Evolutionary conservation across 257 asterid species (phyloP), one percentile per base, ranked within the genome.

Genomic region (Nicotiana knightiana): DNA sequence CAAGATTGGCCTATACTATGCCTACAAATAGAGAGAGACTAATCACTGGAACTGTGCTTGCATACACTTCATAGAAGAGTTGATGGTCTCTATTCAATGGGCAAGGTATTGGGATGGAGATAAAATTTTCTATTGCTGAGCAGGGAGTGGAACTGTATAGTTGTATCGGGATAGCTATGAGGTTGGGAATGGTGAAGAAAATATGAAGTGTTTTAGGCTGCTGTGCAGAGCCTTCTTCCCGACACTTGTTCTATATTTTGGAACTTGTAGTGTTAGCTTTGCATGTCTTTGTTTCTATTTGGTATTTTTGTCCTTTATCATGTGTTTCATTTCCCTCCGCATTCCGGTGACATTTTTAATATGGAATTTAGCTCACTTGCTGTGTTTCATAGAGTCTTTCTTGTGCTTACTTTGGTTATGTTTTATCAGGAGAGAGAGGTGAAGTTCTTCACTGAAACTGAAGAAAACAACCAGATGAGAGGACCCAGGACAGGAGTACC

Each of bases 401-500:
- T 73, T 53, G 6, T 63, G 73, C 33, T 70, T 37, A 24, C 57
- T 78, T 48, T 73, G 9, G 39, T 26, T 73, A 16, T 53, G 68
- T n/a, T 81, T 24, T 64, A 51, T 77, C 86, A 96, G 99, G 99
- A 94, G 92, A 88, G 99, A 83, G 97, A 94, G 83, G 99, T 96
- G 90, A 94, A 96, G 93, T 96, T 96, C 83, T 96, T 96, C 91
- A 91, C 99, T 2, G 99, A 96, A 89, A 96, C 99, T 0, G 99
- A 96, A 85, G 98, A 96, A 87, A 96, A 94, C 92, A 96, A 96
- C 90, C 99, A 96, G 83, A 96, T 96, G 99, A 89, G 99, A 82
- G 99, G 99, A 70, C 99, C 98, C 30, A 94, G 99, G 89, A 90
- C 93, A 17, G 99, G 99, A 87, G 99, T 96, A 21, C 98, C 98